These are phyloP conservation scores for Babesia gibsoni DNA, from an alignment of 169 alveolate species.

Conservation along the genomic window DNA sequence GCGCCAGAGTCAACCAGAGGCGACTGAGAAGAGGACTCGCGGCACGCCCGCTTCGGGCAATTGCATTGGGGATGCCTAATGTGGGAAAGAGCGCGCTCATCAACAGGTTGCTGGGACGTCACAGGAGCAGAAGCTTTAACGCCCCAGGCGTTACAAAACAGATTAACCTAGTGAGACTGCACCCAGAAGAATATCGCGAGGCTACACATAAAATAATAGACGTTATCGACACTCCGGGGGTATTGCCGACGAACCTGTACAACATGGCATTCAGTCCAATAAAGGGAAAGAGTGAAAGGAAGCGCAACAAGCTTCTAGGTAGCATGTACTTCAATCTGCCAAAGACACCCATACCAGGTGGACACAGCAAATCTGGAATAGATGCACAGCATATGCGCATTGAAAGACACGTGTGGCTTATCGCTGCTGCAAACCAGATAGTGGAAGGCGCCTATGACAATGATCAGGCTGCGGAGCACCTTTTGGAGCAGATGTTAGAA, in stretches of 20 bases:
- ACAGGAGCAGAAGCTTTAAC: constrained; percentile 71
- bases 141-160: constrained; percentile 76
- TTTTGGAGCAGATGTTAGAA: constrained; percentile 36
- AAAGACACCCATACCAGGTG: constrained; percentile 15
- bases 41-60: constrained; percentile 71
- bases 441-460: constrained; percentile 57
- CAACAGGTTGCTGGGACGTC: constrained; percentile 73
- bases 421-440: constrained; percentile 53
- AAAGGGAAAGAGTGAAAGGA: constrained; percentile 23
- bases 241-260: constrained; percentile 66
- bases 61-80: constrained; percentile 79
- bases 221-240: constrained; percentile 77
- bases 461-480: constrained; percentile 46
- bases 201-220: constrained; percentile 62
- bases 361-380: constrained; percentile 29
- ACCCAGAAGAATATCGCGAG: constrained; percentile 48
- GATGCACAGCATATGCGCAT: constrained; percentile 5
- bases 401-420: constrained; percentile 47
- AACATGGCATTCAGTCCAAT: constrained; percentile 34
- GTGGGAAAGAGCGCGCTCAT: constrained; percentile 80
- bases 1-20: constrained; percentile 55
- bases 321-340: constrained; percentile 24
- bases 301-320: constrained; percentile 48
- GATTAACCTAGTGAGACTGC: constrained; percentile 52
- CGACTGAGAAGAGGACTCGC: constrained; percentile 61